Percentiles rank a stretch among this genome's conserved stretches.
phyloP scores from a whole-genome alignment of 495 filamentous ascomycete species.

The Aspergillus biplanus region DNA sequence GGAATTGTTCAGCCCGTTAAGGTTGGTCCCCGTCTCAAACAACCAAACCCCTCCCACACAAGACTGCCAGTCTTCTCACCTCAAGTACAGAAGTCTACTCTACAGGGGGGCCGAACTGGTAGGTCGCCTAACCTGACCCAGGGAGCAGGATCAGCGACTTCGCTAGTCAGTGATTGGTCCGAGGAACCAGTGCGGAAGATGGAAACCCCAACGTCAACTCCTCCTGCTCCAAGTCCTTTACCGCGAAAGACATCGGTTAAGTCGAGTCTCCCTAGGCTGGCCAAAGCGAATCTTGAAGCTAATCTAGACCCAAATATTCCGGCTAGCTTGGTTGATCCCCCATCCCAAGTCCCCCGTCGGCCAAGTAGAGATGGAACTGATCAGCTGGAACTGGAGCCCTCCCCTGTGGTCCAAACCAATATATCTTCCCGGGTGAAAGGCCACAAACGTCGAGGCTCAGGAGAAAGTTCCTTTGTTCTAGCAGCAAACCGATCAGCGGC shows the following conservation, averaged over 20 bases:
- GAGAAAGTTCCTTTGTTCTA: slow-evolving; percentile 31
- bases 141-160: slow-evolving; percentile 19
- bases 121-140: slow-evolving; percentile 34
- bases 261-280: slow-evolving; percentile 33
- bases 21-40: slow-evolving; percentile 57
- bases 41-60: slow-evolving; percentile 65
- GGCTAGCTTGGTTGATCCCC: slow-evolving; percentile 2
- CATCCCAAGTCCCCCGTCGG: slow-evolving; percentile 50
- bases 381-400: slow-evolving; percentile 62
- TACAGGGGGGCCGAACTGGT: slow-evolving; percentile 62
- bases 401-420: slow-evolving; percentile 80
- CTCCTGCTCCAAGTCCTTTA: slow-evolving; percentile 60
- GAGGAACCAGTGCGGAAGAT: slow-evolving; percentile 18
- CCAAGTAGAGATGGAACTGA: slow-evolving; percentile 84
- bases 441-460: slow-evolving; percentile 48
- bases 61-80: slow-evolving; percentile 64
- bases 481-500: slow-evolving; percentile 32
- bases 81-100: slow-evolving; percentile 51
- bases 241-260: slow-evolving; percentile 66
- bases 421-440: slow-evolving; percentile 52
- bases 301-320: not conserved
- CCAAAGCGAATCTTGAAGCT: slow-evolving; percentile 20
- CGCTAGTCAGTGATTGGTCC: slow-evolving; percentile 16
- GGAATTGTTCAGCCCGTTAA: slow-evolving; percentile 69
- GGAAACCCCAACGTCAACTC: slow-evolving; percentile 28